These are phyloP conservation scores for Kwoniella shandongensis DNA, from an alignment of 768 basidiomycete species.

Conservation along the genomic window DNA sequence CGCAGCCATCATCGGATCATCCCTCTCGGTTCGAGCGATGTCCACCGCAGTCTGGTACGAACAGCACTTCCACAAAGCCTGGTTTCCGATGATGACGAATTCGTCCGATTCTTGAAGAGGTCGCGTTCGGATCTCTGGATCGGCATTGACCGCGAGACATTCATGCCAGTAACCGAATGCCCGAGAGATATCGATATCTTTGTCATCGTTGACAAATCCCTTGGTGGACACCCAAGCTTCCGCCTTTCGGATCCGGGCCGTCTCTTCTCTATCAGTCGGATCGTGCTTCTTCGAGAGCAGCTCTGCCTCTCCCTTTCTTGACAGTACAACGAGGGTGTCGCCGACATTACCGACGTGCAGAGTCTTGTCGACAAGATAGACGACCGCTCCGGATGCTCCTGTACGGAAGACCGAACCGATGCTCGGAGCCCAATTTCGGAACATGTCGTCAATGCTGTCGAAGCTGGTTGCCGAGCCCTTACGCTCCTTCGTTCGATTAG, in stretches of 20 bases:
- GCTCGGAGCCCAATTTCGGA: constrained; percentile 29
- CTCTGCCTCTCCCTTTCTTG: constrained; percentile 67
- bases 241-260: constrained; percentile 78
- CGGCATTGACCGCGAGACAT: constrained; percentile 83
- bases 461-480: constrained; percentile 71
- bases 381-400: constrained; percentile 80
- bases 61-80: constrained; percentile 89
- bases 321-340: constrained; percentile 81
- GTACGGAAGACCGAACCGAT: constrained; percentile 59
- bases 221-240: constrained; percentile 93
- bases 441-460: constrained; percentile 43
- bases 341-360: constrained; percentile 90
- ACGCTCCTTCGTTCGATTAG: constrained; percentile 55
- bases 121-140: constrained; percentile 72
- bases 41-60: constrained; percentile 95
- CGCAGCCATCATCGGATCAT: constrained; percentile 82
- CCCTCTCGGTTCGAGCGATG: constrained; percentile 74
- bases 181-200: constrained; percentile 84
- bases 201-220: constrained; percentile 86
- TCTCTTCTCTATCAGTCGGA: constrained; percentile 83
- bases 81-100: constrained; percentile 92
- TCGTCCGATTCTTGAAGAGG: constrained; percentile 81
- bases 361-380: constrained; percentile 76
- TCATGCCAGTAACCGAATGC: constrained; percentile 91
- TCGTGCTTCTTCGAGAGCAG: constrained; percentile 78